Evolutionary conservation across 768 basidiomycete species (phyloP).

Genomic region (Trametes maxima): DNA sequence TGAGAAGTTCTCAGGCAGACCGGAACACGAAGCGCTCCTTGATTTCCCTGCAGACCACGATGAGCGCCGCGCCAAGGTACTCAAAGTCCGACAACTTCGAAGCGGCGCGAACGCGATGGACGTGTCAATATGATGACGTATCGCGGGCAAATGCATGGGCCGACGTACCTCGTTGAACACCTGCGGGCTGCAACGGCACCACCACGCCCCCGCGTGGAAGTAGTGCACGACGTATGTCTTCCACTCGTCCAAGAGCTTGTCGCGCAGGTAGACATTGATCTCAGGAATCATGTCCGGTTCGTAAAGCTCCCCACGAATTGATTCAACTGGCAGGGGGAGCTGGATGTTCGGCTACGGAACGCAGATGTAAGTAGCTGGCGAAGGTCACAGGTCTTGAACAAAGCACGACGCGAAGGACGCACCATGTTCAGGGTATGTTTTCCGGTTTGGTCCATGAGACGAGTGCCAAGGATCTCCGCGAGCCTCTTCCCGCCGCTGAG

Average conservation of each 20-base stretch:
- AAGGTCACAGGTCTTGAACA: too few relatives aligned
- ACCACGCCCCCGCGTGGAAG: conserved; percentile 37
- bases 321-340: conserved; percentile 40
- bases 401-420: neutral
- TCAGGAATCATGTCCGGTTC: conserved; percentile 15
- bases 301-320: conserved; percentile 12
- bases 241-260: conserved; percentile 34
- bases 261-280: conserved; percentile 21
- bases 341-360: conserved; percentile 40
- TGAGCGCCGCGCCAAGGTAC: conserved; percentile 31
- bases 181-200: conserved; percentile 39
- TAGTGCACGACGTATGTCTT: conserved; percentile 33
- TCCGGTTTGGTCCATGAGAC: conserved; percentile 58
- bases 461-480: conserved; percentile 61
- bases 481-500: conserved; percentile 63
- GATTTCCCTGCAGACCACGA: conserved; percentile 28
- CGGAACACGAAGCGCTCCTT: conserved; percentile 23
- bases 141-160: neutral
- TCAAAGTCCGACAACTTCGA: conserved; percentile 33
- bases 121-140: neutral
- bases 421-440: conserved; percentile 77
- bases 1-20: too few relatives aligned
- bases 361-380: neutral
- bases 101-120: neutral
- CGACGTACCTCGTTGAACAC: conserved; percentile 40